Percentiles rank a stretch among this genome's conserved stretches.
phyloP scores from a whole-genome alignment of 2,329 filamentous ascomycete species.

The Phaeosphaeriaceae sp. region DNA sequence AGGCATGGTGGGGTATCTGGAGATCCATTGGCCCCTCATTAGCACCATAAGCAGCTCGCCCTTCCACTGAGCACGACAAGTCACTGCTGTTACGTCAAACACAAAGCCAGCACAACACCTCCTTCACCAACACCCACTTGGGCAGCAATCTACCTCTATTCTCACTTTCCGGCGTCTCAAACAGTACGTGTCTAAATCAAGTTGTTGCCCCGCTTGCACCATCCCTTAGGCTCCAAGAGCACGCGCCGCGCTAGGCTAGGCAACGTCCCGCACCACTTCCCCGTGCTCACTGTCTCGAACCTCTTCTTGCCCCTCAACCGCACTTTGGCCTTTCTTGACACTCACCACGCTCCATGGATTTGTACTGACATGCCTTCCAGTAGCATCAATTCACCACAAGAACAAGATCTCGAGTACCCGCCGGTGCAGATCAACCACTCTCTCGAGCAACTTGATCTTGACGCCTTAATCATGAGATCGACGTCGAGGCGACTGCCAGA shows the following conservation, averaged over 20 bases:
- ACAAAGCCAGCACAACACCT: not conserved
- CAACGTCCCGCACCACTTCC: constrained; percentile 18
- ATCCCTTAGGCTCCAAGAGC: constrained; percentile 16
- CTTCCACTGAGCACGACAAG: constrained; percentile 1
- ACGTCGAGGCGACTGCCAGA: constrained; percentile 31
- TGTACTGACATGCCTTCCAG: constrained; percentile 40
- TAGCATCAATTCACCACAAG: constrained; percentile 29
- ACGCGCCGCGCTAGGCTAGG: constrained; percentile 21
- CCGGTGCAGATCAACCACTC: constrained; percentile 40
- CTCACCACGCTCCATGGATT: constrained; percentile 15
- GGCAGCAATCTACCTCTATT: not conserved
- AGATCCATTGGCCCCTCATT: too few relatives aligned
- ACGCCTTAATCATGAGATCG: constrained; percentile 46
- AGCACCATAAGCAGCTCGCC: too few relatives aligned
- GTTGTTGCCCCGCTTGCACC: constrained; percentile 18
- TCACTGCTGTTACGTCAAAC: not conserved
- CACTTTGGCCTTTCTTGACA: constrained; percentile 4
- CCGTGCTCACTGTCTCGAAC: constrained; percentile 4
- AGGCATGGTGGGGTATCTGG: too few relatives aligned
- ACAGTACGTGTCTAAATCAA: constrained; percentile 1
- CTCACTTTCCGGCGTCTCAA: not conserved
- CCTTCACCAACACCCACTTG: constrained; percentile 1
- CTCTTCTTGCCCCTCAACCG: constrained; percentile 8
- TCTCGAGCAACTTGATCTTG: constrained; percentile 39
- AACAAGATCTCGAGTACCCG: constrained; percentile 41